Percentiles rank a stretch among this genome's conserved stretches.
phyloP scores from a whole-genome alignment of 345 rosid species.

The Luvunga scandens region DNA sequence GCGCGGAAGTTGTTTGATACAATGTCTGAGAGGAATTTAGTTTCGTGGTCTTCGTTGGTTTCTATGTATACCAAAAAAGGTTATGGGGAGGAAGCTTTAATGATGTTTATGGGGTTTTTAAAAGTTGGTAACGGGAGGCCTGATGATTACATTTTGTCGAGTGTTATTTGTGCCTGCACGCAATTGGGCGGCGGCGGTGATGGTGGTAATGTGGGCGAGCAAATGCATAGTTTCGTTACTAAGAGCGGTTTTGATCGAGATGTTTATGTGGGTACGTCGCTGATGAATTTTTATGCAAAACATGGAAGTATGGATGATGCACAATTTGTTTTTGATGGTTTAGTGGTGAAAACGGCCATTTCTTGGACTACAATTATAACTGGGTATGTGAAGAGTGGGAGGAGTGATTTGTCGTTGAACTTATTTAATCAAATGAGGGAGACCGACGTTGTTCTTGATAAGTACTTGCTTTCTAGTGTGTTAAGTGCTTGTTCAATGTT shows the following conservation, averaged over 20 bases:
- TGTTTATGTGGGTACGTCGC: slow-evolving; percentile 64
- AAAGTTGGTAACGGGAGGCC: slow-evolving; percentile 36
- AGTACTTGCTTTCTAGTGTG: slow-evolving; percentile 57
- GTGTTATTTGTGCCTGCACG: slow-evolving; percentile 54
- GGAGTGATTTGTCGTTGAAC: slow-evolving; percentile 45
- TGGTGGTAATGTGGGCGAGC: slow-evolving; percentile 32
- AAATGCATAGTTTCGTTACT: slow-evolving; percentile 47
- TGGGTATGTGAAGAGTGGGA: slow-evolving; percentile 58
- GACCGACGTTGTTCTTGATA: slow-evolving; percentile 39
- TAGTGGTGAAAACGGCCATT: slow-evolving; percentile 48
- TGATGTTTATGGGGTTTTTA: slow-evolving; percentile 42
- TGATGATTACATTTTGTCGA: slow-evolving; percentile 65
- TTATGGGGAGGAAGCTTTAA: slow-evolving; percentile 39
- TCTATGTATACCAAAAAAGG: slow-evolving; percentile 56
- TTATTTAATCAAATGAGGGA: slow-evolving; percentile 45
- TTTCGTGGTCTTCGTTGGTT: slow-evolving; percentile 75
- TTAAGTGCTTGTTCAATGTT: slow-evolving; percentile 58
- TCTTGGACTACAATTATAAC: slow-evolving; percentile 70
- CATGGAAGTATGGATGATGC: slow-evolving; percentile 49
- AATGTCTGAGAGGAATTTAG: slow-evolving; percentile 56
- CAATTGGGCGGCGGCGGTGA: slow-evolving; percentile 28
- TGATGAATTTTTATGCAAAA: slow-evolving; percentile 56
- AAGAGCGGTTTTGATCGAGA: slow-evolving; percentile 60
- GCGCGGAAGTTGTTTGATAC: slow-evolving; percentile 53
- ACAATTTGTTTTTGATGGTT: slow-evolving; percentile 55